A percentile compares a stretch with the other conserved stretches of the same genome.
Evolutionary conservation across 2,329 filamentous ascomycete species (phyloP).

Genomic region (Alternaria panax): DNA sequence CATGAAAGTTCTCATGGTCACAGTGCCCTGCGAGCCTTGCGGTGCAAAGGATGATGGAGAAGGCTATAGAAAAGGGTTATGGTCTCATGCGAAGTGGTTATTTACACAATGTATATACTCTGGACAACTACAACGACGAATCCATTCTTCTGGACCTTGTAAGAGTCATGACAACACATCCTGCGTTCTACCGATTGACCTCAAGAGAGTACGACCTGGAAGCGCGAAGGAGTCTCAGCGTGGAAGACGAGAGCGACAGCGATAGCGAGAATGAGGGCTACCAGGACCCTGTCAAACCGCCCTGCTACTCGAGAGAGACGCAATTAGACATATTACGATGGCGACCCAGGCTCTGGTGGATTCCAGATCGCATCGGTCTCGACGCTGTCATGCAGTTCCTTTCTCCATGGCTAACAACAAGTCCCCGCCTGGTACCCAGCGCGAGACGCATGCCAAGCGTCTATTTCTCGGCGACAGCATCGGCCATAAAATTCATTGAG

Average conservation of each 20-base stretch:
- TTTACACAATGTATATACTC: neutral
- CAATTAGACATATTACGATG: neutral
- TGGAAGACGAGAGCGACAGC: too few species aligned
- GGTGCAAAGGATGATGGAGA: neutral
- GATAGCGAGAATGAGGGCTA: neutral
- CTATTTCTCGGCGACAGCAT: conserved; percentile 2
- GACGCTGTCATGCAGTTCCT: neutral
- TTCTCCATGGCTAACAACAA: neutral
- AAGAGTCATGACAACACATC: neutral
- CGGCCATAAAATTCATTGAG: neutral
- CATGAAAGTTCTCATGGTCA: neutral
- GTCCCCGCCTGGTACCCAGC: neutral
- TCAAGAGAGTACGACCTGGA: neutral
- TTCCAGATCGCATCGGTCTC: neutral
- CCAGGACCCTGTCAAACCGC: too few species aligned
- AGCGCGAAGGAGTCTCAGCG: neutral
- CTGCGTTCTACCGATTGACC: neutral
- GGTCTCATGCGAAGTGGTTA: neutral
- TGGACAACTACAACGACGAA: neutral
- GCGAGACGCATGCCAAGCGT: too few species aligned
- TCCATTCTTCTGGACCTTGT: neutral
- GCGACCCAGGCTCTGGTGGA: neutral
- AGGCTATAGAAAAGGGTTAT: neutral
- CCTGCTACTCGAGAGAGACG: neutral
- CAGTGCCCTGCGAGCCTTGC: neutral